Conservation (phyloP, 176 grass and related monocot genomes). For the Tuctoria greenei region DNA sequence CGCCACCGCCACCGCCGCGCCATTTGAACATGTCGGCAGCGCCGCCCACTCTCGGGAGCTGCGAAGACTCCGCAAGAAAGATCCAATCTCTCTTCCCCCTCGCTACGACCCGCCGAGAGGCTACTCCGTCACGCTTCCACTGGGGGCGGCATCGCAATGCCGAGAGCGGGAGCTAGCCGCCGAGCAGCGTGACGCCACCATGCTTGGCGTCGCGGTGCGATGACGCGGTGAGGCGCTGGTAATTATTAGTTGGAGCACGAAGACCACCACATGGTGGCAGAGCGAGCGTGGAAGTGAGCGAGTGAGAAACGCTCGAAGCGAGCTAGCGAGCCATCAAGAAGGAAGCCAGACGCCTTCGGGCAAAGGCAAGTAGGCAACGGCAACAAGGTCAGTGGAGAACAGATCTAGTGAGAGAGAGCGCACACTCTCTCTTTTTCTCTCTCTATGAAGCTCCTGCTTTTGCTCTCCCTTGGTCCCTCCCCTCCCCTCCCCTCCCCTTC, state of each 20-base stretch:
- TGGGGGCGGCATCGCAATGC: constrained; percentile 56
- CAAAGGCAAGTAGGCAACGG: constrained; percentile 24
- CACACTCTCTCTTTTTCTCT: constrained; percentile 31
- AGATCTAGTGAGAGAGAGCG: constrained; percentile 32
- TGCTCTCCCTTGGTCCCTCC: constrained; percentile 11
- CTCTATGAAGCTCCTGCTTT: constrained; percentile 31
- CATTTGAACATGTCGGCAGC: constrained; percentile 83
- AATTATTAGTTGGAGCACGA: constrained; percentile 31
- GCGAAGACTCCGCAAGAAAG: background rate
- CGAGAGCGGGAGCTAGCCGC: constrained; percentile 21
- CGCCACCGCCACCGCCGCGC: constrained; percentile 72
- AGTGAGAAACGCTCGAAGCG: background rate
- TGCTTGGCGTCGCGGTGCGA: constrained; percentile 35
- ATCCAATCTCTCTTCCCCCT: background rate
- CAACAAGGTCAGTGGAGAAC: constrained; percentile 11
- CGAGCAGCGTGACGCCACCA: constrained; percentile 24
- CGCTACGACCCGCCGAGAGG: background rate
- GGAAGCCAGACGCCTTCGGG: constrained; percentile 20
- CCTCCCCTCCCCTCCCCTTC: background rate
- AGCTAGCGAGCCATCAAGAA: background rate
- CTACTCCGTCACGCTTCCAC: constrained; percentile 14
- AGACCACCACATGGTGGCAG: constrained; percentile 35
- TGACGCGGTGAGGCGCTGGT: background rate
- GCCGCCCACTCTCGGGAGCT: background rate
- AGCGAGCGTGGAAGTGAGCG: constrained; percentile 34